Conservation (phyloP, 345 rosid genomes). For the Brassica cretica region DNA sequence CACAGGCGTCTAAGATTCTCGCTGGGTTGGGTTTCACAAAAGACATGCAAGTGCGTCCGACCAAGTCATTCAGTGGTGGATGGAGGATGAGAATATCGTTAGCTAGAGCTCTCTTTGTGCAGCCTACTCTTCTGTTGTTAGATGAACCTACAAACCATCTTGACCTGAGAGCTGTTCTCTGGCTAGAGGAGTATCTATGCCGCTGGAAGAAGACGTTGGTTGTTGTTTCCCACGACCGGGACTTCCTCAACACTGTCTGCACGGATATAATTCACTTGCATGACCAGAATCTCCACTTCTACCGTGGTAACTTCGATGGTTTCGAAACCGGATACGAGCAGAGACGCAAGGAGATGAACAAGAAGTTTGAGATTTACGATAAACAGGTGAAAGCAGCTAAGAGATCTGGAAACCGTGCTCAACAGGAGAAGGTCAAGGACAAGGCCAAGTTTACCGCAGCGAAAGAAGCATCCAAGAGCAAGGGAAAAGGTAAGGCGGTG, state of each 20-base stretch:
- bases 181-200: slow-evolving; percentile 90
- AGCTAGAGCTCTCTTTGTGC: slow-evolving; percentile 94
- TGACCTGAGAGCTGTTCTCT: slow-evolving; percentile 90
- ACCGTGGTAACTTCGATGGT: slow-evolving; percentile 84
- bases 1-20: slow-evolving; percentile 92
- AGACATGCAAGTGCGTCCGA: slow-evolving; percentile 82
- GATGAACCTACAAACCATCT: slow-evolving; percentile 99
- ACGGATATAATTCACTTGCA: slow-evolving; percentile 90
- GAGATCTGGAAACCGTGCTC: slow-evolving; percentile 74
- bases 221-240: slow-evolving; percentile 95
- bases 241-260: slow-evolving; percentile 91
- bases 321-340: slow-evolving; percentile 89
- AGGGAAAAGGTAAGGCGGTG: slow-evolving; percentile 59
- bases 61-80: slow-evolving; percentile 91
- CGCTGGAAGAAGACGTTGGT: slow-evolving; percentile 93
- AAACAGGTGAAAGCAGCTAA: slow-evolving; percentile 89
- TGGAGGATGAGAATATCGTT: slow-evolving; percentile 99
- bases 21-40: slow-evolving; percentile 94
- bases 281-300: slow-evolving; percentile 74
- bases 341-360: slow-evolving; percentile 87
- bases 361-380: slow-evolving; percentile 68
- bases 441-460: slow-evolving; percentile 68
- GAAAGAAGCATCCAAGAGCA: slow-evolving; percentile 79
- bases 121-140: slow-evolving; percentile 81
- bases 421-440: slow-evolving; percentile 90